Conservation (phyloP, 1,284 basidiomycete genomes). For the Pascua sp. region DNA sequence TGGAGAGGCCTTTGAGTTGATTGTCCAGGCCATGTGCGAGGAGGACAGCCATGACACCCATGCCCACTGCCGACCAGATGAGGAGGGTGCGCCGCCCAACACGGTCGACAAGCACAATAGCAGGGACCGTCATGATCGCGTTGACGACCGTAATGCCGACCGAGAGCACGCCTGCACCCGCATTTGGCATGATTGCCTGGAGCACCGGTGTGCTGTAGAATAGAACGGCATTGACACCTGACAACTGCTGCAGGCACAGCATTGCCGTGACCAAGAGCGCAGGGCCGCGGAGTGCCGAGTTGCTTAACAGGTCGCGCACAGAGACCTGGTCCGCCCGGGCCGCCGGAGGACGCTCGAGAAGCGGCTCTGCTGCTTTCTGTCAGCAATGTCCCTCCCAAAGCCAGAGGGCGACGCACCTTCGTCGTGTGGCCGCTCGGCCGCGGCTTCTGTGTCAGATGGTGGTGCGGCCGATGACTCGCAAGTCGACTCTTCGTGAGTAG, state of each 20-base stretch:
- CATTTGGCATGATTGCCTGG: conserved; percentile 67
- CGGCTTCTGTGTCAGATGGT: conserved; percentile 2
- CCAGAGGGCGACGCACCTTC: background rate
- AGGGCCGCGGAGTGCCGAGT: conserved; percentile 62
- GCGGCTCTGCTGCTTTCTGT: conserved; percentile 27
- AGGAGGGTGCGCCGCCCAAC: conserved; percentile 50
- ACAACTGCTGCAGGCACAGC: conserved; percentile 74
- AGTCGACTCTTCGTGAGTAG: background rate
- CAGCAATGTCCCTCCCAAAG: background rate
- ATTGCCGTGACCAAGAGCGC: conserved; percentile 67
- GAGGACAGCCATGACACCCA: conserved; percentile 62
- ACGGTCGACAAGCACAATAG: conserved; percentile 76
- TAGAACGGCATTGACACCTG: conserved; percentile 75
- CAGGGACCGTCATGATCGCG: conserved; percentile 70
- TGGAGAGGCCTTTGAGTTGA: conserved; percentile 61
- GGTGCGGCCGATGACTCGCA: too few relatives aligned
- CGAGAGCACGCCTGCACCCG: conserved; percentile 59
- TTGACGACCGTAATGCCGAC: conserved; percentile 64
- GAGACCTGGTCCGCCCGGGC: conserved; percentile 48
- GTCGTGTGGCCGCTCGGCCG: background rate
- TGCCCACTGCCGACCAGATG: conserved; percentile 56
- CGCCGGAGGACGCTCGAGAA: conserved; percentile 12
- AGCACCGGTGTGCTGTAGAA: conserved; percentile 88
- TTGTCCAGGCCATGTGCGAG: conserved; percentile 71
- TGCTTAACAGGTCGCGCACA: conserved; percentile 48